Base-by-base conservation (phyloP, 177 flowering plant genomes). In the Vitis hybrid region DNA sequence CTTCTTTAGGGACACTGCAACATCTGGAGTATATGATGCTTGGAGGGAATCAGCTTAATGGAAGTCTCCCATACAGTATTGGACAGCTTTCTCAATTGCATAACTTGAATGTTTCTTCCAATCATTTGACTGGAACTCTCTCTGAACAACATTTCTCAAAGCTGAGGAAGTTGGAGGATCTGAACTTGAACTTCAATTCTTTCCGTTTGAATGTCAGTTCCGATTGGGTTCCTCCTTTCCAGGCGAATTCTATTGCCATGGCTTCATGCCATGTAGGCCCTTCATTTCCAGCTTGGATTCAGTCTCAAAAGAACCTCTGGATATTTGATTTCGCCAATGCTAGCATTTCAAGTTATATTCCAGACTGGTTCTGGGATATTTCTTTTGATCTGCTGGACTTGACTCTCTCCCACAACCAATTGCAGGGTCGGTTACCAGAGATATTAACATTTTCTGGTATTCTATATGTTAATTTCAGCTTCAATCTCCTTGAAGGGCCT, bases 361-460 rank as follows among this genome's bases (percentile, higher is more conserved):
- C 89, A 0, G 24, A 55, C 14, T 87, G 88, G 88, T 84, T 87
- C 27, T 85, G 87, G 87, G 79, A 80, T 27, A 61, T 84, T n/a
- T 77, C 85, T 27, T 55, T 70, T 14, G 73, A 84, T 48, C 72
- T 85, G 2, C 69, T 74, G 2, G 54, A 66, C n/a, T 17, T 85
- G 20, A 78, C 82, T 63, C 74, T 80, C 30, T 83, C 90, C 13
- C 30, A 61, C 64, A 87, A 84, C 63, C 77, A 69, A 32, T 72
- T 85, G 58, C 56, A 67, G 46, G 87, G 86, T 24, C 78, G 74
- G 63, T 58, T 85, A 6, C 87, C 84, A 35, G 81, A 73, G 52
- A 76, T 84, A 15, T 67, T 83, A 21, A 64, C 58, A 1, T 14
- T 82, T 18, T 56, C 70, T 13, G 58, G 79, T 2, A 58, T 10